Conservation (phyloP, 306 rosid genomes). For the Senna tora region DNA sequence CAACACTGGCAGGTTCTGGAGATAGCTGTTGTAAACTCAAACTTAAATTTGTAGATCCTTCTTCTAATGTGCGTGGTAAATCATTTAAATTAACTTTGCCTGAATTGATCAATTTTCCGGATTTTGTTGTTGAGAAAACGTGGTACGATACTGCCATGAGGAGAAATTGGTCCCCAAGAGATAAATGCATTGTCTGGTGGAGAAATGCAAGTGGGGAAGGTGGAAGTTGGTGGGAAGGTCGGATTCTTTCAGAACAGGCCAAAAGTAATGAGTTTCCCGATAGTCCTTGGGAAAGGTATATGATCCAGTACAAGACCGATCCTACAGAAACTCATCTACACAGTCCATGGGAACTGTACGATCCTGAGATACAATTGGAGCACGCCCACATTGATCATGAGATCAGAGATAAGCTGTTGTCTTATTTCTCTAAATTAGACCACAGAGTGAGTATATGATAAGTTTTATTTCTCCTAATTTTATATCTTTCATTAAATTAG, state of each 20-base stretch:
- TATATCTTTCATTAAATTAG: conserved; percentile 1
- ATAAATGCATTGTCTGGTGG: conserved; percentile 89
- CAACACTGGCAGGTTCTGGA: conserved; percentile 71
- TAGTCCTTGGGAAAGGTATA: conserved; percentile 86
- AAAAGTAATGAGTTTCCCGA: conserved; percentile 70
- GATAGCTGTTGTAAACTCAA: conserved; percentile 79
- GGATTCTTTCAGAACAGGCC: conserved; percentile 50
- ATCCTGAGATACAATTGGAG: conserved; percentile 55
- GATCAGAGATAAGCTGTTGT: conserved; percentile 69
- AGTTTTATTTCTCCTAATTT: conserved; percentile 19
- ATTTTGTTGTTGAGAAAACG: conserved; percentile 81
- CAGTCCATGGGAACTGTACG: conserved; percentile 88
- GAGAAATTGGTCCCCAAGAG: conserved; percentile 74
- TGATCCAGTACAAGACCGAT: conserved; percentile 56
- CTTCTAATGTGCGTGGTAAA: conserved; percentile 50
- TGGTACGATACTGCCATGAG: conserved; percentile 68
- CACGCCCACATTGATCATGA: conserved; percentile 62
- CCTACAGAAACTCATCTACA: conserved; percentile 53
- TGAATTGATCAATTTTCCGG: conserved; percentile 69
- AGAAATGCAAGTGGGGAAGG: conserved; percentile 55
- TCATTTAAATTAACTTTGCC: conserved; percentile 65
- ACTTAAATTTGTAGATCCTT: conserved; percentile 65
- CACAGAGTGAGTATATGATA: conserved; percentile 46
- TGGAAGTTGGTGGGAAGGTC: conserved; percentile 82
- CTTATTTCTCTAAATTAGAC: conserved; percentile 55